Evolutionary conservation across 495 filamentous ascomycete species (phyloP).

Genomic region (Niebla homalea): DNA sequence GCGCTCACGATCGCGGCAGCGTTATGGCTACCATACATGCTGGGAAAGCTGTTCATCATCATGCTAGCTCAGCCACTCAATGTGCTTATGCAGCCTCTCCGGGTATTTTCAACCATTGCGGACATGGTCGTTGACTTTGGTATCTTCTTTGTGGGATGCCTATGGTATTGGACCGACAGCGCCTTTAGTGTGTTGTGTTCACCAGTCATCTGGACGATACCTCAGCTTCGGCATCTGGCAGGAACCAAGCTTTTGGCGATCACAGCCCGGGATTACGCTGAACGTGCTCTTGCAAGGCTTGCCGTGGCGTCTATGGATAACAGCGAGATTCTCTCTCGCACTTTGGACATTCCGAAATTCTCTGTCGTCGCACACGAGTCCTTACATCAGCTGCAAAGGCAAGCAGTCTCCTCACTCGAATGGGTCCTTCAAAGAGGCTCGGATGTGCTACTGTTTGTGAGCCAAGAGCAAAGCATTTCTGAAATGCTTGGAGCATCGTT

Average conservation of each 20-base stretch:
- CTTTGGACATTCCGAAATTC: slow-evolving; percentile 47
- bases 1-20: slow-evolving; percentile 71
- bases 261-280: slow-evolving; percentile 17
- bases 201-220: slow-evolving; percentile 30
- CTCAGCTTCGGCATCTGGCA: slow-evolving; percentile 28
- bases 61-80: slow-evolving; percentile 65
- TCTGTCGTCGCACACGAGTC: slow-evolving; percentile 49
- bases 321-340: slow-evolving; percentile 4
- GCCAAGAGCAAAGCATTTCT: background rate
- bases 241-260: slow-evolving; percentile 19
- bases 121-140: slow-evolving; percentile 55
- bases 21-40: slow-evolving; percentile 83
- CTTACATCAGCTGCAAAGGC: slow-evolving; percentile 35
- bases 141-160: slow-evolving; percentile 42
- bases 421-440: background rate
- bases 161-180: slow-evolving; percentile 39
- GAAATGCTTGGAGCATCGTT: background rate
- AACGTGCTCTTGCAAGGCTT: slow-evolving; percentile 17
- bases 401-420: slow-evolving; percentile 13
- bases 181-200: slow-evolving; percentile 31
- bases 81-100: slow-evolving; percentile 54
- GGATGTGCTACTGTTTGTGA: background rate
- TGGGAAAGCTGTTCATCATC: slow-evolving; percentile 71
- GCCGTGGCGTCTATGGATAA: slow-evolving; percentile 12
- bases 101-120: slow-evolving; percentile 52